These are phyloP conservation scores for Penicillium freii DNA, from an alignment of 2,329 filamentous ascomycete species.

Conservation along the genomic window DNA sequence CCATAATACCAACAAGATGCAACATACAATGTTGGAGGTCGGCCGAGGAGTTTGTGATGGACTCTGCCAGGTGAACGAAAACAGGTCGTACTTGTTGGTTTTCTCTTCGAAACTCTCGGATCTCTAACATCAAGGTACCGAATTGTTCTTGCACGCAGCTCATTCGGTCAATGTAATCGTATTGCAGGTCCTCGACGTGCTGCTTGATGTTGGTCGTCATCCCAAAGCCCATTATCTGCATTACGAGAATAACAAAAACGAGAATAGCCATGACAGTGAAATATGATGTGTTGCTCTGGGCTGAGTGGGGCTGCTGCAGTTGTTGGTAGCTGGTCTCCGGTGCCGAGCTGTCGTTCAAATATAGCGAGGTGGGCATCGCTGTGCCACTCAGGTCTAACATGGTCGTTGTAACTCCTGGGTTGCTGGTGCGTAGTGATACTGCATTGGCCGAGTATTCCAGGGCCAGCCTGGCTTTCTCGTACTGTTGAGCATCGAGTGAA, in stretches of 20 bases:
- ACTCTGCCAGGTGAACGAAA: not conserved
- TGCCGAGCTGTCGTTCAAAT: not conserved
- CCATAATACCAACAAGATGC: not conserved
- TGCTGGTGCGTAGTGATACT: not conserved
- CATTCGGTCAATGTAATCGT: not conserved
- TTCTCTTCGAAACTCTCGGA: not conserved
- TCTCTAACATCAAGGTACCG: not conserved
- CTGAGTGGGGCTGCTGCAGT: not conserved
- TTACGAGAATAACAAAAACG: not conserved
- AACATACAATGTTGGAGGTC: slow-evolving; percentile 1
- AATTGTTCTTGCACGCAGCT: not conserved
- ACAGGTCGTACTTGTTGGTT: not conserved
- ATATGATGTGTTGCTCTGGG: no score
- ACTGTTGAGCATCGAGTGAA: not conserved
- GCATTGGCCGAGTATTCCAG: not conserved
- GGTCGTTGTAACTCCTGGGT: not conserved
- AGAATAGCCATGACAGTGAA: not conserved
- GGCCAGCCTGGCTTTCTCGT: not conserved
- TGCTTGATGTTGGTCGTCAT: not conserved
- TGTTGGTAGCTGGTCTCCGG: not conserved
- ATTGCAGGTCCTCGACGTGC: not conserved
- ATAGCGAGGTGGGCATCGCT: not conserved
- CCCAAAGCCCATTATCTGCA: not conserved
- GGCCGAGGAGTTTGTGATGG: not conserved
- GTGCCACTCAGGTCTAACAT: not conserved